Percentiles rank a stretch among this genome's conserved stretches.
Conservation (phyloP, 345 rosid genomes). For the Hypericum perforatum region DNA sequence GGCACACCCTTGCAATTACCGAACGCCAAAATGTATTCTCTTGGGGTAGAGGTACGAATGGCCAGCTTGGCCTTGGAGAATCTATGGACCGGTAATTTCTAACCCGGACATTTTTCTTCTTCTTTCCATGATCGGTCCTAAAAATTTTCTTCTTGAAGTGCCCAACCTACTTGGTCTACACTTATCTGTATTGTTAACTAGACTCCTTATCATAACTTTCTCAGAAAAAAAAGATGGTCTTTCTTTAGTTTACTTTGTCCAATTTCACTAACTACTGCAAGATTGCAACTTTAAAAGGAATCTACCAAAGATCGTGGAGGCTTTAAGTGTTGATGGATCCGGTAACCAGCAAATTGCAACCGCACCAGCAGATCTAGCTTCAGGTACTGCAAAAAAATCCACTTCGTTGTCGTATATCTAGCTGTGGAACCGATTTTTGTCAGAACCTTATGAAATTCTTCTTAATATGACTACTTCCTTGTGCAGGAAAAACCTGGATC, state of each 20-base stretch:
- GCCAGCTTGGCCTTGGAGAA: constrained; percentile 93
- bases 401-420: too few relatives aligned
- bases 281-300: constrained; percentile 36
- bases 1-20: constrained; percentile 88
- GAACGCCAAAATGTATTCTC: constrained; percentile 72
- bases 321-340: constrained; percentile 73
- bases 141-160: too few relatives aligned
- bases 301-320: constrained; percentile 59
- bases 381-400: constrained; percentile 35
- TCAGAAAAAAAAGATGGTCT: too few relatives aligned
- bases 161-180: too few relatives aligned
- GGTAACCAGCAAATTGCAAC: constrained; percentile 65
- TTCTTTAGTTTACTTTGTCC: too few relatives aligned
- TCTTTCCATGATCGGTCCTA: neutral
- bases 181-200: too few relatives aligned
- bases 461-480: neutral
- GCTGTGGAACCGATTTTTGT: too few relatives aligned
- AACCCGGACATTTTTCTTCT: neutral
- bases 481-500: constrained; percentile 77
- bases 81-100: constrained; percentile 55
- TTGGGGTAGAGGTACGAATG: constrained; percentile 99
- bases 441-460: too few relatives aligned
- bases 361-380: constrained; percentile 48
- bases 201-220: too few relatives aligned
- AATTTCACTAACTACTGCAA: neutral